Evolutionary conservation across 2,329 filamentous ascomycete species (phyloP), one percentile per base, ranked within the genome.

Genomic region (Escovopsis sp.): DNA sequence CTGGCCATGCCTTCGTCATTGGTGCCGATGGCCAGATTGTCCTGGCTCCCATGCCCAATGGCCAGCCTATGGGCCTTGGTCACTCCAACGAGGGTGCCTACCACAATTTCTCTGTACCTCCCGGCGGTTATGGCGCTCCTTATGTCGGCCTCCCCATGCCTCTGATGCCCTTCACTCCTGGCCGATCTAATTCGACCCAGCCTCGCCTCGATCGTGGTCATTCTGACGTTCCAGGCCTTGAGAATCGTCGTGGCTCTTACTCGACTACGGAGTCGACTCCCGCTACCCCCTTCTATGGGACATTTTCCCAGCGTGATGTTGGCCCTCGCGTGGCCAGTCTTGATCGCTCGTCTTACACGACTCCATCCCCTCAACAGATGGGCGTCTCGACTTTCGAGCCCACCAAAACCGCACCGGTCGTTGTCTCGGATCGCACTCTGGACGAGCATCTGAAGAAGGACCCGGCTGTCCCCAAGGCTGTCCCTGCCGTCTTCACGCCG

Each of bases 401-500:
- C 43, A 51, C 59, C 26, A 76, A 76, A 57, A 53, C 61, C 32
- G 50, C 59, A 33, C 51, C 61, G 37, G 53, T 61, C 11, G 51
- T 63, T 3, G 54, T 64, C 11, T 55, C 61, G 18, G 72, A 76
- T 33, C 64, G 66, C 19, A 65, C 68, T 35, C 59, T 87, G 41
- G 77, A 85, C 44, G 73, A 73, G 18, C 63, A 88, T 39, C 68
- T 85, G 36, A 69, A 80, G 54, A 76, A 84, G 56, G 80, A 87
- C n/a, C 91, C 91, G 15, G 63, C 78, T 1, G 83, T 98, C 48
- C 91, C 91, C 18, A 74, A 76, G 48, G 89, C 91, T 40, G 88
- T 98, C 38, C 89, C 89, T 12, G 89, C 91, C 6, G 80, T 87
- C 50, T 88, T 85, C 56, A 87, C 83, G 44, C 85, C 86, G 26